These are phyloP conservation scores for Scheffersomyces insectosa DNA, from an alignment of 1,139 yeast genomes.

Conservation along the genomic window DNA sequence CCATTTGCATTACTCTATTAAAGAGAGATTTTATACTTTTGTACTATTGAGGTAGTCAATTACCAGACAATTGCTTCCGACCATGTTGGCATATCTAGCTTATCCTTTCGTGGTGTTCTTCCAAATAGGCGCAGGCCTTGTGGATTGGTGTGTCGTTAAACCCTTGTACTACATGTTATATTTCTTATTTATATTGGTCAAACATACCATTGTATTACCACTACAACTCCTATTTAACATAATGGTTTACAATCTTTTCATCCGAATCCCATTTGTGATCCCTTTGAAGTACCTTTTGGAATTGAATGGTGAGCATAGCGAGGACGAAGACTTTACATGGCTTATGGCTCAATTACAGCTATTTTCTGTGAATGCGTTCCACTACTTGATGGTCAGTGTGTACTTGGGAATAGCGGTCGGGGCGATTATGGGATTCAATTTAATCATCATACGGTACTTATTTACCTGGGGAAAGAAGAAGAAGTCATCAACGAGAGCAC, in stretches of 20 bases:
- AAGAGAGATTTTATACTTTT: too few species aligned
- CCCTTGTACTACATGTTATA: background rate
- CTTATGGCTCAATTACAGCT: slow-evolving; percentile 11
- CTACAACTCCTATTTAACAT: slow-evolving; percentile 9
- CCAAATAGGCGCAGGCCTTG: too few species aligned
- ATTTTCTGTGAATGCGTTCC: slow-evolving; percentile 9
- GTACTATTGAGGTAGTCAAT: background rate
- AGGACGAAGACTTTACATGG: slow-evolving; percentile 9
- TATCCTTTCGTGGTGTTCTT: background rate
- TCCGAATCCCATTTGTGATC: slow-evolving; percentile 11
- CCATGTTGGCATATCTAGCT: background rate
- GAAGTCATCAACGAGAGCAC: background rate
- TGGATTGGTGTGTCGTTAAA: background rate
- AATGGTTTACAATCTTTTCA: slow-evolving; percentile 13
- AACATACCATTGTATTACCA: slow-evolving; percentile 13
- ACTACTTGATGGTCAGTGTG: slow-evolving; percentile 12
- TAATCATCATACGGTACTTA: slow-evolving; percentile 10
- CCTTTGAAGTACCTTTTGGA: slow-evolving; percentile 14
- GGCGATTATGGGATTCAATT: slow-evolving; percentile 9
- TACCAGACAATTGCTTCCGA: background rate
- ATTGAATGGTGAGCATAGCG: slow-evolving; percentile 8
- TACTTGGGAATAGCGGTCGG: slow-evolving; percentile 14
- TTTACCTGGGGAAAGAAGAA: slow-evolving; percentile 8
- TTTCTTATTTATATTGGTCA: background rate
- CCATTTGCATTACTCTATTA: too few species aligned